Evolutionary conservation across 202 grass and related monocot species (phyloP).

Genomic region (Digitaria exilis): DNA sequence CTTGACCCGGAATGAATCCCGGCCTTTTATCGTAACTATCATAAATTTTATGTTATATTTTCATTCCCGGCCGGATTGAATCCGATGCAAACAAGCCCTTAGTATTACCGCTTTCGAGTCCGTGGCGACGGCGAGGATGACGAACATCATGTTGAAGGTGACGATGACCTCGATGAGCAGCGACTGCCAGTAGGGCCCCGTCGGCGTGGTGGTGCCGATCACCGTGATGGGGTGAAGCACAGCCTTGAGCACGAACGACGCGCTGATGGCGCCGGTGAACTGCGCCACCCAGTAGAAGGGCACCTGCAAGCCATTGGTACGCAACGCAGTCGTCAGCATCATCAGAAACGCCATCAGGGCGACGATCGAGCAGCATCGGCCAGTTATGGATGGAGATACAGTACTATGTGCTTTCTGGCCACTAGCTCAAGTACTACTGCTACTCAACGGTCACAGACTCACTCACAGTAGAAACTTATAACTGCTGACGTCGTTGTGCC

Average conservation of each 20-base stretch:
- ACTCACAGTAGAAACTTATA: no score
- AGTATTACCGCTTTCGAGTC: constrained; percentile 87
- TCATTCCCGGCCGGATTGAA: no score
- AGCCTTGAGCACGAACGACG: constrained; percentile 81
- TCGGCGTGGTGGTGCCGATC: constrained; percentile 67
- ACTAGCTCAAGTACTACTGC: not conserved
- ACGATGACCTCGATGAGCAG: constrained; percentile 84
- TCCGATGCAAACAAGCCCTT: no score
- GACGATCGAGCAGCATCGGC: not conserved
- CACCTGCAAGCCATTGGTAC: constrained; percentile 71
- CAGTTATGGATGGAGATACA: no score
- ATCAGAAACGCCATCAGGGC: no score
- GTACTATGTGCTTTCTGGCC: no score
- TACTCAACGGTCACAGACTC: not conserved
- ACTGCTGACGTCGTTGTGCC: no score
- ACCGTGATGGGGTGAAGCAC: constrained; percentile 70
- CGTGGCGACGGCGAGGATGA: constrained; percentile 90
- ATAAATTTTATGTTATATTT: no score
- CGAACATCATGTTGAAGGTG: constrained; percentile 99
- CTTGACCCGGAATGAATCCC: no score
- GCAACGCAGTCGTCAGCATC: not conserved
- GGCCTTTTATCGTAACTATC: no score
- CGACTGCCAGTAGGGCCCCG: constrained; percentile 63
- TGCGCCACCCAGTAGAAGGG: constrained; percentile 97
- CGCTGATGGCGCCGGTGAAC: constrained; percentile 69